A percentile compares a stretch with the other conserved stretches of the same genome.
Evolutionary conservation across 345 rosid species (phyloP).

Genomic region (Populus nigra): DNA sequence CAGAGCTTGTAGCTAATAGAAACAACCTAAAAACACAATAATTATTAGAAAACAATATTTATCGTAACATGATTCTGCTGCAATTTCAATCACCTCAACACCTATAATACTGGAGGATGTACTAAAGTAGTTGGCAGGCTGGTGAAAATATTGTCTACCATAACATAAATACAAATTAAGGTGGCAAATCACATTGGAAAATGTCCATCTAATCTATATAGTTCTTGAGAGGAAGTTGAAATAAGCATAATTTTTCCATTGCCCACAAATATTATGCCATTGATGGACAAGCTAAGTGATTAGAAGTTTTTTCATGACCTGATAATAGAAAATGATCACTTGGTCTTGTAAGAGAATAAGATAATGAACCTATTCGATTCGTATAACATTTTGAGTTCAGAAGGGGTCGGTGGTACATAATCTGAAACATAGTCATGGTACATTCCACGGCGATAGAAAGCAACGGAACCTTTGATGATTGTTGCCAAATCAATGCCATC

Average conservation of each 20-base stretch:
- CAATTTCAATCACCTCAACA: not conserved
- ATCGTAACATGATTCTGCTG: not conserved
- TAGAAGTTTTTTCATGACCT: not conserved
- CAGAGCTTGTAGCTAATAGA: slow-evolving; percentile 38
- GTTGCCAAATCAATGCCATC: slow-evolving; percentile 28
- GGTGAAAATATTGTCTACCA: too few relatives aligned
- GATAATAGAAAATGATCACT: not conserved
- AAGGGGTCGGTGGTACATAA: slow-evolving; percentile 14
- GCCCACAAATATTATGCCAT: not conserved
- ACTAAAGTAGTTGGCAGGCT: not conserved
- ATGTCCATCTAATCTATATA: not conserved
- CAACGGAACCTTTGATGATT: not conserved
- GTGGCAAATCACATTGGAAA: too few relatives aligned
- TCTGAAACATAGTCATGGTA: slow-evolving; percentile 12
- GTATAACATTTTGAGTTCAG: not conserved
- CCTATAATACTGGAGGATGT: too few relatives aligned
- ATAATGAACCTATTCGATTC: slow-evolving; percentile 27
- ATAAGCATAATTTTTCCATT: too few relatives aligned
- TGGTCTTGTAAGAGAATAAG: not conserved
- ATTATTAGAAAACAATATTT: not conserved
- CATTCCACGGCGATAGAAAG: slow-evolving; percentile 18
- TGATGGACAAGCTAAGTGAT: not conserved
- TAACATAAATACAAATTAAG: too few relatives aligned
- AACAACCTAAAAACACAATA: slow-evolving; percentile 25
- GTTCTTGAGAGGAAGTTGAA: not conserved